A percentile compares a stretch with the other conserved stretches of the same genome.
Conservation (phyloP, 441 rosid genomes). For the Gossypium davidsonii region DNA sequence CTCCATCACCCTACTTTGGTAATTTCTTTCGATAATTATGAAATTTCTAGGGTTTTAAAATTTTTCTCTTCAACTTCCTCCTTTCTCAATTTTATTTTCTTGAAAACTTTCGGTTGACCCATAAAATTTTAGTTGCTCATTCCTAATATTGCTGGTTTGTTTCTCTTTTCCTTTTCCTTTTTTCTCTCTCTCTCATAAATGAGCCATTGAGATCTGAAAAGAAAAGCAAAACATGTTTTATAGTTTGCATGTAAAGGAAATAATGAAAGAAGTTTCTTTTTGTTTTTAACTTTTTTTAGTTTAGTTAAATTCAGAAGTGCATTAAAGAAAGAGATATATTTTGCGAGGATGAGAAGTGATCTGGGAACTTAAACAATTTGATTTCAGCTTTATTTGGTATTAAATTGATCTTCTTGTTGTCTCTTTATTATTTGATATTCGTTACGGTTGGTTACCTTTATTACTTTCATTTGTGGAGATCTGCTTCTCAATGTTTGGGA, state of each 20-base stretch:
- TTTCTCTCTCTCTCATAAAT: background rate
- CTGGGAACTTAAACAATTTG: background rate
- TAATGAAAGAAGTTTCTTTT: background rate
- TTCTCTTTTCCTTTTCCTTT: background rate
- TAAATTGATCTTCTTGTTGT: background rate
- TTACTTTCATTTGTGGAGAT: background rate
- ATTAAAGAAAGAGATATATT: background rate
- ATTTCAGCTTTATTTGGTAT: background rate
- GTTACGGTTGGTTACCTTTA: background rate
- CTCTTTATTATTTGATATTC: background rate
- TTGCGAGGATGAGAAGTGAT: background rate
- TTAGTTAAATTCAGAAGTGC: background rate
- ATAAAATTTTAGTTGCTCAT: background rate
- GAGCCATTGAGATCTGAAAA: conserved; percentile 1
- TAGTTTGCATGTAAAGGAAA: background rate
- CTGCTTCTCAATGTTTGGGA: background rate
- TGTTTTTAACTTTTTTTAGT: background rate
- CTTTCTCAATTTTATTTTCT: background rate
- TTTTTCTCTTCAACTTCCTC: background rate
- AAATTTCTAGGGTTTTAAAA: background rate
- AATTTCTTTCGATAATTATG: background rate
- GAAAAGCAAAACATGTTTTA: background rate
- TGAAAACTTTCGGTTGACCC: background rate
- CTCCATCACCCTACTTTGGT: background rate
- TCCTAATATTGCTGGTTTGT: background rate